Evolutionary conservation across 2,329 filamentous ascomycete species (phyloP), one percentile per base, ranked within the genome.

Genomic region (Alternaria dauci): DNA sequence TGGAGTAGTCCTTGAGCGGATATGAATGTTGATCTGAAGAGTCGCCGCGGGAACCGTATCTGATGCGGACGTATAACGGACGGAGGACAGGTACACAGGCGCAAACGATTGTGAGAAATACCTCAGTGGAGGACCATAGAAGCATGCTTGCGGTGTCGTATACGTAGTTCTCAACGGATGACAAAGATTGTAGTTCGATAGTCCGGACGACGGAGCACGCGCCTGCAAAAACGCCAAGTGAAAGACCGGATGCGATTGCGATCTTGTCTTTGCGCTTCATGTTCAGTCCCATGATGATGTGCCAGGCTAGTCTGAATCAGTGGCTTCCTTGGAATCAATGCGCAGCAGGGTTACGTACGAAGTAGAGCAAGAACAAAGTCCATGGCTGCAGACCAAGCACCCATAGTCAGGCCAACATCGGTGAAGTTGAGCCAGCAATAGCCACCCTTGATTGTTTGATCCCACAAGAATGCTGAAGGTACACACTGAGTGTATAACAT

Each of bases 31-130:
- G 46, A 25, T 47, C 38, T 3, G 67, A 70, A 5, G 67, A 67
- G 39, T 71, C 65, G 47, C 61, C 64, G 9, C 58, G 62, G 0
- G 66, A 67, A 11, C 72, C 71, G 43, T 72, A 71, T 9, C 50
- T 54, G 48, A 74, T 58, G 39, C 61, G 57, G 8, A 74, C 82
- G 2, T 84, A 86, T 62, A 82, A 78, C 12, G 73, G 73, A 2
- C 73, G 71, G 1, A 76, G 66, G 28, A 74, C 69, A 6, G 85
- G 85, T 67, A 86, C 85, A 74, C 86, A 84, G 59, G 82, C 84
- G 28, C 81, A 85, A 12, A 78, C 81, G 38, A 83, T 81, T 11
- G 81, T 83, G 50, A 84, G 85, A 55, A 80, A 80, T 53, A 83
- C 69, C 66, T 82, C 71, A n/a, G 73, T 75, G 7, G 68, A 70